Conservation (phyloP, 805 yeast species). For the Hanseniaspora taiwanica region DNA sequence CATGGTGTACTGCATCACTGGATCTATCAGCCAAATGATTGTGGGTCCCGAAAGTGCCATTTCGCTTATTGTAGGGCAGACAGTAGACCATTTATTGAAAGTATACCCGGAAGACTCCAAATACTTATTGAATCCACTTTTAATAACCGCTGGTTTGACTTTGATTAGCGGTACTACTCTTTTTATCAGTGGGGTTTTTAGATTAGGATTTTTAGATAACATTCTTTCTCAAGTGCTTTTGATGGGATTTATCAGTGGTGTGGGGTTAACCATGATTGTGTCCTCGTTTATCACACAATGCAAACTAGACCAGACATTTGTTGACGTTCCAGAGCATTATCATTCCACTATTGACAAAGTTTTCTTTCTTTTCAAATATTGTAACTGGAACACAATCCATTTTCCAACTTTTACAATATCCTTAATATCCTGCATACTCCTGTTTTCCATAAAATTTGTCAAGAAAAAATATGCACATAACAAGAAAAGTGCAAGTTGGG, state of each 20-base stretch:
- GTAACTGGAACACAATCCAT: slow-evolving; percentile 23
- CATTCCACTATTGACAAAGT: slow-evolving; percentile 65
- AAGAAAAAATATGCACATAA: slow-evolving; percentile 27
- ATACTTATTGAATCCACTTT: slow-evolving; percentile 32
- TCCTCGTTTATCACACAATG: slow-evolving; percentile 63
- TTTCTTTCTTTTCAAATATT: slow-evolving; percentile 39
- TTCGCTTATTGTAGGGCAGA: slow-evolving; percentile 71
- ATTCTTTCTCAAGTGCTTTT: slow-evolving; percentile 64
- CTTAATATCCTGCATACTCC: slow-evolving; percentile 31
- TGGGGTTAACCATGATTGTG: slow-evolving; percentile 70
- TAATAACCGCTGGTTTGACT: slow-evolving; percentile 54
- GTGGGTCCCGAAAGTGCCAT: slow-evolving; percentile 91
- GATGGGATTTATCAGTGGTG: slow-evolving; percentile 75
- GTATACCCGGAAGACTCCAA: slow-evolving; percentile 17
- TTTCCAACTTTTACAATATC: slow-evolving; percentile 52
- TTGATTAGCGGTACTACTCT: slow-evolving; percentile 64
- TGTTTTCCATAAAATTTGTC: slow-evolving; percentile 30
- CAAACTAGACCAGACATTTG: slow-evolving; percentile 42
- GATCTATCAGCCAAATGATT: slow-evolving; percentile 78
- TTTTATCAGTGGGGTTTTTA: slow-evolving; percentile 60
- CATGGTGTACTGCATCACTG: slow-evolving; percentile 59
- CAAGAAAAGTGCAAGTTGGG: slow-evolving; percentile 23
- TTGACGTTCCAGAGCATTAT: slow-evolving; percentile 36
- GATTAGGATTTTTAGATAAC: slow-evolving; percentile 77
- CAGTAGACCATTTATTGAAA: slow-evolving; percentile 42